Evolutionary conservation across 345 rosid species (phyloP), one percentile per base, ranked within the genome.

Genomic region (Lepidium africanum): DNA sequence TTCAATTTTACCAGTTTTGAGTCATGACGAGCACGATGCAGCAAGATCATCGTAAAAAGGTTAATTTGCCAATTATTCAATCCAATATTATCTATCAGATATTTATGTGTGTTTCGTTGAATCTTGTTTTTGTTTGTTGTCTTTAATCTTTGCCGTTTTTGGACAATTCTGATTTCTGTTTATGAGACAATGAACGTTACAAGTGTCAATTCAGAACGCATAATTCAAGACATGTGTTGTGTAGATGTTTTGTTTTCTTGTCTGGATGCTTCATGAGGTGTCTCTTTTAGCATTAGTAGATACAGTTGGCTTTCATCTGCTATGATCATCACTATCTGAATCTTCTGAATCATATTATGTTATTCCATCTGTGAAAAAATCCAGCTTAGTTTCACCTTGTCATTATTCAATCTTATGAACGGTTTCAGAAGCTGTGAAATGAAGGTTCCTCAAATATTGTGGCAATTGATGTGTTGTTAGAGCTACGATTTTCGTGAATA

Each of bases 31-130:
- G 37, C 36, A 73, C 13, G 72, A 84, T 85, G 90, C 97, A 89
- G 85, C 86, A 77, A 78, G 96, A 86, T 76, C 84, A 83, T 51
- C 85, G 90, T 54, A 89, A 89, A 71, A 92, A 91, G 97, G 96
- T 91, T 67, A 73, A 38, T 1, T 8, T 30, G 2, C 9, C 0
- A 8, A 32, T 72, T 27, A 46, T 25, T 30, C 16, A 42, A 38
- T 59, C 40, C 65, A 46, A 4, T 38, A 19, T 3, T 7, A 36
- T 25, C 11, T 23, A 0, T 63, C 19, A 71, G 50, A 46, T 71
- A 53, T 56, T 63, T 41, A 42, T 59, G 33, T 39, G 37, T 56
- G 32, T 57, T 64, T 66, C 46, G 62, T 60, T 33, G 50, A 7
- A 23, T 59, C 7, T 65, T 65, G 52, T 48, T 58, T 52, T 43